Evolutionary conservation across 768 basidiomycete genomes (phyloP).

Genomic region (Rhodotorula paludigena): DNA sequence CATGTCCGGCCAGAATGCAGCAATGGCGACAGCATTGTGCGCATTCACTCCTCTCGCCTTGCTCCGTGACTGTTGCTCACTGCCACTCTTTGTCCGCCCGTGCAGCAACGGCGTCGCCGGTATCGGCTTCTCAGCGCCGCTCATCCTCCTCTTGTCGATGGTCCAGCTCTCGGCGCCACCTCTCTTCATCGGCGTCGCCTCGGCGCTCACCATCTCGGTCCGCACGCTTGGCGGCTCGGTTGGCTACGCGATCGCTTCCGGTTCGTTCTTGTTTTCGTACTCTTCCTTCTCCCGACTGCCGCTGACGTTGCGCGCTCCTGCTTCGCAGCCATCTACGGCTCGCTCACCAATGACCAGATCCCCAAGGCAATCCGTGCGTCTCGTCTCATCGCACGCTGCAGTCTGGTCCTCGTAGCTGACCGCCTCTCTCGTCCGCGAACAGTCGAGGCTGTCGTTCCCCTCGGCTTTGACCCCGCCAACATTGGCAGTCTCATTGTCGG

Average conservation of each 20-base stretch:
- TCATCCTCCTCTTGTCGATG: slow-evolving; percentile 12
- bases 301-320: not conserved
- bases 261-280: not conserved
- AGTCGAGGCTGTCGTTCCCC: slow-evolving; percentile 4
- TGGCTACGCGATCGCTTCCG: slow-evolving; percentile 10
- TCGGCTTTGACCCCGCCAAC: slow-evolving; percentile 6
- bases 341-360: slow-evolving; percentile 4
- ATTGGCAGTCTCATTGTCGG: slow-evolving; percentile 8
- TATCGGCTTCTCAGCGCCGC: slow-evolving; percentile 18
- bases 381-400: not conserved
- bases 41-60: no score
- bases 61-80: not conserved
- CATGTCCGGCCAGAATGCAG: not conserved
- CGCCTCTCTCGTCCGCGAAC: not conserved
- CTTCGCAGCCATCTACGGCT: slow-evolving; percentile 8
- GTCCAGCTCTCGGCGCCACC: slow-evolving; percentile 22
- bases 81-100: no score
- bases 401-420: not conserved
- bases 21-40: not conserved
- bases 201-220: slow-evolving; percentile 3
- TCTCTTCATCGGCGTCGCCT: slow-evolving; percentile 18
- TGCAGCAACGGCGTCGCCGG: slow-evolving; percentile 7
- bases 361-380: not conserved
- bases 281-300: not conserved
- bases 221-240: slow-evolving; percentile 10